Base-by-base conservation (phyloP, 1,284 basidiomycete species). In the Xanthoconium separans region DNA sequence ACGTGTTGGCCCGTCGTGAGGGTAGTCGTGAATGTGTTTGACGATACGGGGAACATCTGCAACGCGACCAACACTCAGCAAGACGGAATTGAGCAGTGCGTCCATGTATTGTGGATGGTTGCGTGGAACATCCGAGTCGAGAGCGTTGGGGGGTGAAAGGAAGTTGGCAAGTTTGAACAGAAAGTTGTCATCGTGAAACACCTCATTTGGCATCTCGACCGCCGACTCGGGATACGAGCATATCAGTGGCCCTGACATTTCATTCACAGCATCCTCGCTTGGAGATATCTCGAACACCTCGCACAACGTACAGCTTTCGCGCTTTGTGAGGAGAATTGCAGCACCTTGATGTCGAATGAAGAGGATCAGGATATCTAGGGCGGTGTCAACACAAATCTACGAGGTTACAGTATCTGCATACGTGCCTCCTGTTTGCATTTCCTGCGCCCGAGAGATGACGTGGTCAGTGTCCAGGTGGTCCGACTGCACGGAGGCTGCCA, bases 281-380 rank as follows among this genome's bases (percentile, higher is more conserved):
- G 36, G 36, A 10, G n/a, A 37, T 7, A 37, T n/a, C n/a, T 37
- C n/a, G 11, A 37, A 37, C 15, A 37, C 6, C 36, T 37, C 36
- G 9, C 36, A 37, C 36, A 37, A 4, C 9, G 18, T n/a, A 18
- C 4, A 11, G 10, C 18, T n/a, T 11, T 37, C 36, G 5, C 36
- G 36, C 10, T 15, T 18, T 10, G 36, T 37, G 36, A 18, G n/a
- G n/a, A 37, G n/a, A 6, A 75, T 51, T 2, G 51, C 71, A 1
- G 69, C 66, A 41, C 71, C 69, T 30, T 73, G 70, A 11, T 59
- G 57, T 8, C 60, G 64, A 13, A 73, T 61, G 27, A 63, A 54
- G 33, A 71, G 58, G 3, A 58, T 50, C 5, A 71, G 49, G 13
- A 64, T 31, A 50, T 64, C 64, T 64, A 34, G 7, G 18, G 0